Evolutionary conservation across 805 yeast species (phyloP), one percentile per base, ranked within the genome.

Genomic region (Starmerella davenportii): DNA sequence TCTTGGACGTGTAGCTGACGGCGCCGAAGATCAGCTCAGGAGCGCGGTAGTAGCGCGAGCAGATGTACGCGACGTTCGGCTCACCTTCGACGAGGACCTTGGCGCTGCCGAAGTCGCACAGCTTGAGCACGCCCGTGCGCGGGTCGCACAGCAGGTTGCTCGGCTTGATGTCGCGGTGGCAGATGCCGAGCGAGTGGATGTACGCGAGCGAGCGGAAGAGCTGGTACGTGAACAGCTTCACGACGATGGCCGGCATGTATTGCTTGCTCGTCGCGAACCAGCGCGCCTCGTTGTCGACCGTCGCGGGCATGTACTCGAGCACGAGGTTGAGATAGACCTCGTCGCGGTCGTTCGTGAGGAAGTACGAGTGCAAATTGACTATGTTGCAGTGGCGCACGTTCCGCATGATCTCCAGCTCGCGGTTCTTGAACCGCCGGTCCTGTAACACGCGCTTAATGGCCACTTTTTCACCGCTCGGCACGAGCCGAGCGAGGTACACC

Each of bases 11-110:
- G 60, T 90, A 90, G 59, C 85, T 81, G 21, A 93, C 79, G 13
- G 96, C 93, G 16, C 96, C 98, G 63, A 90, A 90, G 43, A 90
- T 90, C 50, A 90, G 71, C 60, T 90, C 98, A 0, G 98, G 98
- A 5, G 98, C 98, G 41, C 98, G 68, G 61, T 90, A 90, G 61
- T 87, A 90, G 50, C 98, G 70, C 16, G 95, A 84, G 61, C 98
- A 90, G 38, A 90, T 90, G 59, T 90, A 90, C 5, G 93, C 78
- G 20, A 90, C 96, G 56, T 87, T 90, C 33, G 95, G 94, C 58
- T 90, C 96, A 3, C 69, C 66, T 5, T 95, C 90, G 34, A 79
- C 79, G 40, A 90, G 68, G 38, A 79, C 76, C 60, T 90, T 90
- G 16, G 98, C 98, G 4, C 85, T 73, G 5, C 98, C 98, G 58